Evolutionary conservation across 495 filamentous ascomycete species (phyloP).

Genomic region (Hypoxylon lenormandii): DNA sequence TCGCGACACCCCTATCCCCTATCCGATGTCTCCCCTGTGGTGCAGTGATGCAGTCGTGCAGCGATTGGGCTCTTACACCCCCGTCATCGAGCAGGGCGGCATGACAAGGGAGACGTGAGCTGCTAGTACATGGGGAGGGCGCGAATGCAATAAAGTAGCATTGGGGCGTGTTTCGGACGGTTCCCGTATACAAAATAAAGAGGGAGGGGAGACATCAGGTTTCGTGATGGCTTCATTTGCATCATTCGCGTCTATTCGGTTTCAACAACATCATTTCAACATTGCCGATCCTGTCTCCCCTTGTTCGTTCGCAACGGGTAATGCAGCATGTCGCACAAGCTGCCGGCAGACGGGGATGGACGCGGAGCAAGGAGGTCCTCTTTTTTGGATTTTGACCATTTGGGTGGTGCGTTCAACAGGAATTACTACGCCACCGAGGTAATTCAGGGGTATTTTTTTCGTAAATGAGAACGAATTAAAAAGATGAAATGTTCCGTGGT

Average conservation of each 20-base stretch:
- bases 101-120: conserved; percentile 22
- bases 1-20: no score
- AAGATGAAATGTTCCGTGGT: not conserved
- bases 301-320: conserved; percentile 1
- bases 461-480: conserved; percentile 36
- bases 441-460: not conserved
- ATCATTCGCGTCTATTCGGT: conserved; percentile 30
- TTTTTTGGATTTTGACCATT: not conserved
- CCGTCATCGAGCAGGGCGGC: conserved; percentile 14
- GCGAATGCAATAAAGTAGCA: conserved; percentile 34
- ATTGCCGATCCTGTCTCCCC: conserved; percentile 33
- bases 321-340: conserved; percentile 12
- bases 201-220: not conserved
- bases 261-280: conserved; percentile 42
- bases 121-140: conserved; percentile 18
- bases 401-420: not conserved
- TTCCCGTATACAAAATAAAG: conserved; percentile 34
- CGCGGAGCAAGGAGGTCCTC: not conserved
- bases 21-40: no score
- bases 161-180: conserved; percentile 37
- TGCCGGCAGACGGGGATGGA: conserved; percentile 19
- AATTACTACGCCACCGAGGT: conserved; percentile 4
- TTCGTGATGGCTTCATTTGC: conserved; percentile 44
- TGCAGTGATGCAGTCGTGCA: conserved; percentile 2
- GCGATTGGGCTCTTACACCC: conserved; percentile 17